phyloP scores from a whole-genome alignment of 768 basidiomycete genomes.

The Kwoniella heveanensis region DNA sequence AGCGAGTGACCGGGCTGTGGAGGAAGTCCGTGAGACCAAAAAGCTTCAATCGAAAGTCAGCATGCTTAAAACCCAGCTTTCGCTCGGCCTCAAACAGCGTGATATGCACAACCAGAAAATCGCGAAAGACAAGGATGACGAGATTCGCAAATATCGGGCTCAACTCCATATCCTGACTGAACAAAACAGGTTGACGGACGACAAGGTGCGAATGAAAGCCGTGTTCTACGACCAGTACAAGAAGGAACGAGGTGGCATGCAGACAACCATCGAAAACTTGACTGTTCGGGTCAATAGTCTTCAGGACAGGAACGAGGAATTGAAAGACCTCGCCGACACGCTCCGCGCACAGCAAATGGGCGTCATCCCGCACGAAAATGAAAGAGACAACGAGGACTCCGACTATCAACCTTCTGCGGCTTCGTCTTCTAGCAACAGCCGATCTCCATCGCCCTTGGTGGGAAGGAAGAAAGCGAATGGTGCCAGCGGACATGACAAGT shows the following conservation, averaged over 20 bases:
- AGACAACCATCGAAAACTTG: background rate
- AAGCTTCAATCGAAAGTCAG: conserved; percentile 18
- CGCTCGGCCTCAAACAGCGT: conserved; percentile 37
- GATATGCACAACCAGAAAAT: conserved; percentile 27
- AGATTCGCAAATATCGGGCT: conserved; percentile 12
- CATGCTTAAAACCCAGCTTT: conserved; percentile 30
- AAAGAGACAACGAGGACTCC: conserved; percentile 8
- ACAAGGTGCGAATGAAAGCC: conserved; percentile 38
- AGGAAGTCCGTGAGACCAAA: conserved; percentile 11
- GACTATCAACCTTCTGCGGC: conserved; percentile 17
- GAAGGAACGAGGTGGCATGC: conserved; percentile 17
- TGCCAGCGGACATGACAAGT: no score
- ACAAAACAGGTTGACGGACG: conserved; percentile 42
- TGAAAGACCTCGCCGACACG: conserved; percentile 27
- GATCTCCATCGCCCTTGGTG: background rate
- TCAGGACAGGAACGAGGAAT: conserved; percentile 34
- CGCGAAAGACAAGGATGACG: conserved; percentile 1
- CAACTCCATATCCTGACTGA: conserved; percentile 35
- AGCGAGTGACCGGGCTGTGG: conserved; percentile 30
- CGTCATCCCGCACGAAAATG: conserved; percentile 24
- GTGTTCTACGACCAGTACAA: conserved; percentile 17
- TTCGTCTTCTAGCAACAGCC: background rate
- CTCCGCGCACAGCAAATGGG: conserved; percentile 41
- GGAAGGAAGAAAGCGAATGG: background rate
- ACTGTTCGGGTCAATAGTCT: conserved; percentile 10